Evolutionary conservation across 192 early-diverging fungal species (phyloP).

Genomic region (Coemansia sp.): DNA sequence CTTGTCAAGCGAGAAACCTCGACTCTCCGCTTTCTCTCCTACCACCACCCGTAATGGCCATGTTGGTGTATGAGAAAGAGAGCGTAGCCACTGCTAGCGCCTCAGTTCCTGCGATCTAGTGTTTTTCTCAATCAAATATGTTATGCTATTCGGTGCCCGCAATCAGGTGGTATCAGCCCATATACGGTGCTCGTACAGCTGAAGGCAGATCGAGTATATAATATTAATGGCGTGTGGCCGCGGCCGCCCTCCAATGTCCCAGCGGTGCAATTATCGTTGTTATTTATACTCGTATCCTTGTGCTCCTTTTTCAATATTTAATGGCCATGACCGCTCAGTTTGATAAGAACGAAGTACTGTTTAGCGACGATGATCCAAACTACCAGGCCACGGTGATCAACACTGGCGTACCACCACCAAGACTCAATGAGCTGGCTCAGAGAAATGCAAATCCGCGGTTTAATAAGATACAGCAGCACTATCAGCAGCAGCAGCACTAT

Average conservation of each 20-base stretch:
- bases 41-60: no score
- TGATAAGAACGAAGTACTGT: conserved; percentile 16
- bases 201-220: neutral
- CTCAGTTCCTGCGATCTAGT: no score
- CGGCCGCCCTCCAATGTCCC: no score
- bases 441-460: neutral
- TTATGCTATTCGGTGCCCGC: no score
- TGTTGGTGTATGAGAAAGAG: no score
- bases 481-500: conserved; percentile 1
- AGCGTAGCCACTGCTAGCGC: no score
- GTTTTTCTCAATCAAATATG: no score
- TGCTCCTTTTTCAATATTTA: neutral
- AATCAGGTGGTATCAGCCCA: neutral
- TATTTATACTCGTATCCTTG: neutral
- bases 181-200: neutral
- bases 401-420: conserved; percentile 30
- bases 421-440: conserved; percentile 17
- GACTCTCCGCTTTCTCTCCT: no score
- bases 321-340: conserved; percentile 8
- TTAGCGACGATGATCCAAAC: conserved; percentile 31
- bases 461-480: neutral
- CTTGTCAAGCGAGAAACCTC: no score
- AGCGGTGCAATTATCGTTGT: neutral
- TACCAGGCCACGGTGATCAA: conserved; percentile 23
- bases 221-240: neutral